Percentiles rank a stretch among this genome's conserved stretches.
phyloP scores from a whole-genome alignment of 306 rosid genomes.

The Cicer cuneatum region DNA sequence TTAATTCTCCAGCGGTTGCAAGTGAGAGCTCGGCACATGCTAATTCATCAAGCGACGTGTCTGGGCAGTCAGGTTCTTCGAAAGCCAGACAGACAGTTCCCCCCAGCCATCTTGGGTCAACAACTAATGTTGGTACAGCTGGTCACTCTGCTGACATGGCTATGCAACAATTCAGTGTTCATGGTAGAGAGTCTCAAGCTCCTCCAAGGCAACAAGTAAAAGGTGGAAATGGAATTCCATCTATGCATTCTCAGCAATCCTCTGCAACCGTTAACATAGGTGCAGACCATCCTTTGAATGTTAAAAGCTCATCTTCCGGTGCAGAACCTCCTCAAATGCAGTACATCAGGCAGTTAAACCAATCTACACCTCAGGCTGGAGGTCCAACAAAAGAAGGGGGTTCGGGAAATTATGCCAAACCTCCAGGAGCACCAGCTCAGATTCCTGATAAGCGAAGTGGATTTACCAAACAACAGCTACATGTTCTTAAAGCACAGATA shows the following conservation, averaged over 20 bases:
- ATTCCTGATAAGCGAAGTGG: conserved; percentile 60
- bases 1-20: conserved; percentile 70
- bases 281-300: conserved; percentile 60
- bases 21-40: conserved; percentile 88
- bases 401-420: conserved; percentile 52
- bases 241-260: conserved; percentile 65
- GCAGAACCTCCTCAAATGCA: conserved; percentile 69
- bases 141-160: conserved; percentile 55
- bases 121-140: conserved; percentile 56
- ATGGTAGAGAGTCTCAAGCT: conserved; percentile 79
- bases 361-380: conserved; percentile 66
- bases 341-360: conserved; percentile 68
- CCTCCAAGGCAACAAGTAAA: conserved; percentile 59
- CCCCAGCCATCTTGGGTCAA: conserved; percentile 65
- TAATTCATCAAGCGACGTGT: conserved; percentile 75
- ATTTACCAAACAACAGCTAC: conserved; percentile 92
- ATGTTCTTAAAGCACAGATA: conserved; percentile 97
- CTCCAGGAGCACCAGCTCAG: conserved; percentile 70
- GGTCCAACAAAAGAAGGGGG: conserved; percentile 64
- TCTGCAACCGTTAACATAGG: conserved; percentile 64
- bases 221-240: conserved; percentile 73
- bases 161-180: conserved; percentile 66
- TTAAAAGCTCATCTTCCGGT: conserved; percentile 57
- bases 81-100: conserved; percentile 79
- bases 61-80: conserved; percentile 82